Evolutionary conservation across 768 basidiomycete species (phyloP), one percentile per base, ranked within the genome.

Genomic region (Suillus alpinus): DNA sequence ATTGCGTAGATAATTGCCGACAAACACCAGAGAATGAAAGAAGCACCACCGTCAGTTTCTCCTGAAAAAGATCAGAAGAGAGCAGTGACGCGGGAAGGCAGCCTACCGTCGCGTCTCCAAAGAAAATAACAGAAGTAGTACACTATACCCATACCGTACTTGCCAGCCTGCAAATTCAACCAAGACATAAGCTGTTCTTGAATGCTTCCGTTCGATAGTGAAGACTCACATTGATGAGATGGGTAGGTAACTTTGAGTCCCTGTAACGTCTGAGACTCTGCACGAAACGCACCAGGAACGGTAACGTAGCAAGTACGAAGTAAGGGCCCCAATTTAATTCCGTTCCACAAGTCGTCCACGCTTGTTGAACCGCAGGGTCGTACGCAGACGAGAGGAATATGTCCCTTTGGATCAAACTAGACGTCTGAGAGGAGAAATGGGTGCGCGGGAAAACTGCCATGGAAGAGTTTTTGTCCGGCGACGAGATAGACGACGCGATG

Each of bases 201-300:
- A 37, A 14, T 37, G 20, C 53, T 5, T 29, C 10, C 9, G 16
- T 39, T 37, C 10, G 10, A n/a, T 43, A 39, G 66, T 76, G 52
- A 58, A 56, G 13, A 71, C 84, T 58, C 55, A 92, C 95, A 69
- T 99, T 99, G 68, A 98, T 83, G 46, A 98, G 72, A 79, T 98
- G 96, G 0, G 89, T 89, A 18, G 76, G 64, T 41, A 88, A 71
- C 40, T 78, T 77, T 2, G 94, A 92, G 69, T 98, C 97, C 50
- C 74, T 75, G 69, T 89, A 98, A 76, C 96, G 94, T 64, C 88
- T 88, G 56, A 97, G 65, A 69, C 91, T 92, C 74, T 99, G 97
- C 12, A 91, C 78, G 44, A 94, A 69, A 75, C 97, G 95, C 37
- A 86, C 79, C 2, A 90, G 57, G 20, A 92, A 81, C 0, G 97